These are phyloP conservation scores for Leccinum subtestaceum DNA, from an alignment of 768 basidiomycete species.

Conservation along the genomic window DNA sequence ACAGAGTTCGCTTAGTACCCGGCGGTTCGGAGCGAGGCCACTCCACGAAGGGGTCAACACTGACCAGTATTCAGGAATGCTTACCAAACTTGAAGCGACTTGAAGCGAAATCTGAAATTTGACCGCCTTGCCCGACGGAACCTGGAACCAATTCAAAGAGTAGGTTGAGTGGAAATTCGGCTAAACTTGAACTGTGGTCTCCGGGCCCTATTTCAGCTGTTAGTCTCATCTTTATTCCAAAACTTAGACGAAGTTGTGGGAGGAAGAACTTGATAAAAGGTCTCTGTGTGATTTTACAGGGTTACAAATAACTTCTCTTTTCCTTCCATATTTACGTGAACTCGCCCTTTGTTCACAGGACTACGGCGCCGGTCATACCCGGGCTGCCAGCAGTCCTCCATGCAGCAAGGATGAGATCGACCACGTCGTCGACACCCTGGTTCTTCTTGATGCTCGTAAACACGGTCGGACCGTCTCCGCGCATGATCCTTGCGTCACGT, in stretches of 20 bases:
- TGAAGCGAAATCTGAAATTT: not conserved
- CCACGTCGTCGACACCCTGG: conserved; percentile 78
- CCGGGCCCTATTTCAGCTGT: not conserved
- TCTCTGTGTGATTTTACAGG: not conserved
- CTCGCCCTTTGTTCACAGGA: conserved; percentile 17
- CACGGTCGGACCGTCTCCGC: conserved; percentile 90
- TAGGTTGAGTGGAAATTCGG: too few relatives aligned
- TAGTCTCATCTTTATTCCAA: not conserved
- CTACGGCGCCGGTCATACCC: conserved; percentile 46
- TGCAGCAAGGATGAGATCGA: conserved; percentile 79
- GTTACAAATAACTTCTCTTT: conserved; percentile 1
- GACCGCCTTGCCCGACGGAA: not conserved
- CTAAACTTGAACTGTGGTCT: not conserved
- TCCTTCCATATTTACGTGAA: not conserved
- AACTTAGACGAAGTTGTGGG: not conserved
- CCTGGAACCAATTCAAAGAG: not conserved
- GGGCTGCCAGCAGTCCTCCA: conserved; percentile 84
- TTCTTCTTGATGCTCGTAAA: conserved; percentile 82
- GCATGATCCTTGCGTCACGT: conserved; percentile 89
- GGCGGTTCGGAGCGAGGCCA: not conserved
- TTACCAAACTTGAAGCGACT: not conserved
- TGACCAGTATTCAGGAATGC: not conserved
- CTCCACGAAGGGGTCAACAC: not conserved
- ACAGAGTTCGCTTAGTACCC: not conserved
- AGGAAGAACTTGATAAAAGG: conserved; percentile 1